phyloP scores from a whole-genome alignment of 2,329 filamentous ascomycete genomes.

The Paraphoma sp. region DNA sequence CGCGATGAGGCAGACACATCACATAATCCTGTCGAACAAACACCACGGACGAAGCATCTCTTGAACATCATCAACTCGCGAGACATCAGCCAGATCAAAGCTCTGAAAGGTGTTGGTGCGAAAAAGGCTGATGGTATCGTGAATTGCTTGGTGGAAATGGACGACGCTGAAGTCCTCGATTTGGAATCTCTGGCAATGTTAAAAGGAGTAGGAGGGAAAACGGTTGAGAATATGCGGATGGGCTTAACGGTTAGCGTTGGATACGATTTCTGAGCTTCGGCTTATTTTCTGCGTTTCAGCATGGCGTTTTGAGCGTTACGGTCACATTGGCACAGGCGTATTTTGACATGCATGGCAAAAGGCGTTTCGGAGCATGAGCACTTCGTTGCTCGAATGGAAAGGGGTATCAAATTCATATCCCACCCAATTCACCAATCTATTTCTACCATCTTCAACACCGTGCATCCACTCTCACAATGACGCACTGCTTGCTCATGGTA shows the following conservation, averaged over 20 bases:
- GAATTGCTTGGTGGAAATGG: constrained; percentile 55
- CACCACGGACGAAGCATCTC: constrained; percentile 67
- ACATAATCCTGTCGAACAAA: constrained; percentile 35
- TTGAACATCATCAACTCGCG: constrained; percentile 77
- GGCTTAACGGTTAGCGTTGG: constrained; percentile 37
- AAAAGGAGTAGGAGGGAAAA: constrained; percentile 57
- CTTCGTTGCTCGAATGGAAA: neutral
- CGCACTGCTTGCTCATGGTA: constrained; percentile 43
- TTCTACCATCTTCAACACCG: constrained; percentile 26
- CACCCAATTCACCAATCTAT: neutral
- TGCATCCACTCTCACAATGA: constrained; percentile 40
- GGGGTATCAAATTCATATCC: neutral
- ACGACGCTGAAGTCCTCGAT: constrained; percentile 50
- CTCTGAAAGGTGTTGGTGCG: constrained; percentile 72
- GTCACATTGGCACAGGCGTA: too few species aligned
- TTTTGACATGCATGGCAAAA: constrained; percentile 1
- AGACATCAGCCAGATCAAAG: constrained; percentile 69
- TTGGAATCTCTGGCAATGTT: constrained; percentile 54
- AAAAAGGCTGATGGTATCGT: constrained; percentile 70
- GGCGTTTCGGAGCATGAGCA: constrained; percentile 2
- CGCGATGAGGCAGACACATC: constrained; percentile 33
- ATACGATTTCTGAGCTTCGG: constrained; percentile 31
- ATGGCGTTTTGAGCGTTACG: constrained; percentile 22
- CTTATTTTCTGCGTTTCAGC: constrained; percentile 15
- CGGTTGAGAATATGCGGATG: constrained; percentile 59